These are phyloP conservation scores for Rhizopogon salebrosus DNA, from an alignment of 768 basidiomycete genomes.

Conservation along the genomic window DNA sequence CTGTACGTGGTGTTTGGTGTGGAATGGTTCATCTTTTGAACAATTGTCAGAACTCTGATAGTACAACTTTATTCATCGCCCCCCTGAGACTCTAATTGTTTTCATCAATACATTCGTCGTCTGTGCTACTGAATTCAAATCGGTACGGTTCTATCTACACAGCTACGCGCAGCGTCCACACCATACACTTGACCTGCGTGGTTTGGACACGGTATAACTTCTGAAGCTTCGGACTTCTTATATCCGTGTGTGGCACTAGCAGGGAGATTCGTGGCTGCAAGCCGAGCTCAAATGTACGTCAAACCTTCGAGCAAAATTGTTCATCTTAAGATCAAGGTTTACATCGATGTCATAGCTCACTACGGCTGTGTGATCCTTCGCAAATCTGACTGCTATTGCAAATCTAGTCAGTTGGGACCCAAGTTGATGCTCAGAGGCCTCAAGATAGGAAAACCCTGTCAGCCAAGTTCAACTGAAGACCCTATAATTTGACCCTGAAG, in stretches of 20 bases:
- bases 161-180: conserved; percentile 35
- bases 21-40: conserved; percentile 13
- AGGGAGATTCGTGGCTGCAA: conserved; percentile 42
- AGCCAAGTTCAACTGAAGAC: conserved; percentile 39
- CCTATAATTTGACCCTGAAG: conserved; percentile 56
- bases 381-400: conserved; percentile 27
- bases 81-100: conserved; percentile 64
- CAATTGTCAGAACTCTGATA: conserved; percentile 58
- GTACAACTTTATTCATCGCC: too few species aligned
- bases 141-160: conserved; percentile 40
- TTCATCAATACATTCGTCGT: conserved; percentile 65
- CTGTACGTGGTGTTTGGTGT: conserved; percentile 50
- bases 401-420: conserved; percentile 38
- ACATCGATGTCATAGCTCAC: conserved; percentile 38
- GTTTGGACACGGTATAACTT: conserved; percentile 59
- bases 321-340: conserved; percentile 30
- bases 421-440: conserved; percentile 40
- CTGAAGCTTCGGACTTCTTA: conserved; percentile 41
- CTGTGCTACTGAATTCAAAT: conserved; percentile 37
- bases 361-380: conserved; percentile 33
- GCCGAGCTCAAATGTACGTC: conserved; percentile 34
- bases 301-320: neutral
- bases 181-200: conserved; percentile 59
- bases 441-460: conserved; percentile 28
- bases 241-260: neutral